Base-by-base conservation (phyloP, 345 rosid species). In the Euphorbia peplus region DNA sequence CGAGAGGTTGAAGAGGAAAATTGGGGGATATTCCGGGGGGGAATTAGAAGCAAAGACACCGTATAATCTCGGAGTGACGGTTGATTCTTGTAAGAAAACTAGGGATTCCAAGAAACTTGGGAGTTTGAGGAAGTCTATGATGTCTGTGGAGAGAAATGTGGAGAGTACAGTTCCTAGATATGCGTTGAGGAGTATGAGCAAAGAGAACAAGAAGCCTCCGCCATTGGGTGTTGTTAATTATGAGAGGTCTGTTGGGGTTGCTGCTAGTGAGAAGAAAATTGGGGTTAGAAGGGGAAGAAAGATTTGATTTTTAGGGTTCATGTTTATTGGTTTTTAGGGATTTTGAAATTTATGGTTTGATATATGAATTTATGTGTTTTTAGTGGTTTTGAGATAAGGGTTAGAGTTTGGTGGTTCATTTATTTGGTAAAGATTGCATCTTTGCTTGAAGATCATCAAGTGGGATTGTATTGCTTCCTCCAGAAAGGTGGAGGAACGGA, bases 1-100 rank as follows among this genome's bases (percentile, higher is more conserved):
- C 69, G 99, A 95, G 83, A 69, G 88, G 77, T 79, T 95, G 79
- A 87, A 54, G 76, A 80, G 86, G 76, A 95, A 86, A 83, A 85
- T 67, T 25, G 83, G 76, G 9, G 92, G 66, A 21, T 47, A 47
- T 0, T n/a, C n/a, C n/a, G 73, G 37, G 0, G 74, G 56, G 24
- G 69, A 51, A n/a, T n/a, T n/a, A 30, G 78, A 72, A 35, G 76
- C 64, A 21, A 76, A 70, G 79, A 66, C 74, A 8, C 79, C 79
- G 19, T 78, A 81, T 53, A 71, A 75, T 62, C 85, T 91, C 0
- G 98, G 97, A 1, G 96, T 93, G 2, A 82, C 76, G 0, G 75
- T 82, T 24, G 95, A 86, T 50, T 69, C 86, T 0, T 74, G 80
- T 0, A 93, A 91, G 83, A 84, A 83, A 69, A 82, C 84, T 74